Base-by-base conservation (phyloP, 2,329 filamentous ascomycete species). In the Periconia macrospinosa region DNA sequence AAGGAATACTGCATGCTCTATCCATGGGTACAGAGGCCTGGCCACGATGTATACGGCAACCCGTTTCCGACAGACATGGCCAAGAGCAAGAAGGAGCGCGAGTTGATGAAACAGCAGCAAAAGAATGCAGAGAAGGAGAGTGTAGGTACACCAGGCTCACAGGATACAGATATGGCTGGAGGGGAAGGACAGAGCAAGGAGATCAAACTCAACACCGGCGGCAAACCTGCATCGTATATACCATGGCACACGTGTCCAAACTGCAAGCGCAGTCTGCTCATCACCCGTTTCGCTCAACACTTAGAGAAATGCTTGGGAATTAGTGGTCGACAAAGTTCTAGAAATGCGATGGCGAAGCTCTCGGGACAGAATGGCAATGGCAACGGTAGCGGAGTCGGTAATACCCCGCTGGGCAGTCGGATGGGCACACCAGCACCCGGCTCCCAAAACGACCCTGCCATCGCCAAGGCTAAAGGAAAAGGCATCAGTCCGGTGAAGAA, bases 11-110 rank as follows among this genome's bases (percentile, higher is more conserved):
- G 90, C 81, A 90, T 90, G 74, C 86, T 86, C 60, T 86, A 88
- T 56, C 89, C 89, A 0, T 92, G 88, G 78, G 89, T 91, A 56
- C 85, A 90, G 61, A 87, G 89, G 69, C 80, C 85, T 2, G 88
- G 88, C 55, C 89, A 86, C 75, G 89, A 93, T 72, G 90, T 92
- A 59, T 92, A 92, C 73, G 89, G 88, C 47, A 90, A 92, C 73
- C 90, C 88, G 27, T 92, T 90, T 82, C 86, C 90, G 14, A 86
- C 86, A 17, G 87, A 88, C 19, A 83, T 88, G 55, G 89, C 88
- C 55, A 90, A 89, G 79, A 91, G 88, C 62, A 81, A 75, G 82
- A 91, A 90, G 80, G 88, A 87, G 70, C 86, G 86, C 77, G 84
- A 86, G 70, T 66, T 76, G 49, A 69, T 75, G 52, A 71, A 76